A percentile compares a stretch with the other conserved stretches of the same genome.
Evolutionary conservation across 2,329 filamentous ascomycete genomes (phyloP).

Genomic region (Sarocladium brachiariae): DNA sequence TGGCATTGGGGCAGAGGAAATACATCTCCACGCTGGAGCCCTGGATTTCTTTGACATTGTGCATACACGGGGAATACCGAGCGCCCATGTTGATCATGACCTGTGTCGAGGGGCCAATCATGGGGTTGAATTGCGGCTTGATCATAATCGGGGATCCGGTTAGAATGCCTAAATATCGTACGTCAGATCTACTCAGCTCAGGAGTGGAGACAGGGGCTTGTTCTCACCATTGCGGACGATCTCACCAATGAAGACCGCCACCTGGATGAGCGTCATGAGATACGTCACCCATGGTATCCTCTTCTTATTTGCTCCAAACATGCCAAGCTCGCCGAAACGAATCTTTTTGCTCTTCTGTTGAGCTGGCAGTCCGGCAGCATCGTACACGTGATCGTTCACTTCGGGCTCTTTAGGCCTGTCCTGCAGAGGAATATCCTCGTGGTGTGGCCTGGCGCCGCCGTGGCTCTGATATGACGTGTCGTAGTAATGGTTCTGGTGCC

Average conservation of each 20-base stretch:
- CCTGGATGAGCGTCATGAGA: constrained; percentile 66
- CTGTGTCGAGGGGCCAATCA: constrained; percentile 90
- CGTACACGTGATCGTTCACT: constrained; percentile 55
- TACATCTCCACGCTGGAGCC: constrained; percentile 36
- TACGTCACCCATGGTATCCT: constrained; percentile 77
- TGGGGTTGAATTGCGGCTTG: constrained; percentile 84
- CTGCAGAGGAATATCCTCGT: constrained; percentile 51
- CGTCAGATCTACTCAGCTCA: constrained; percentile 9
- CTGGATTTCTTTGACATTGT: constrained; percentile 63
- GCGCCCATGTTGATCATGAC: constrained; percentile 97
- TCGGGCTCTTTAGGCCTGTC: constrained; percentile 40
- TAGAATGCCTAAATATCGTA: constrained; percentile 50
- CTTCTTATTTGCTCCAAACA: constrained; percentile 49
- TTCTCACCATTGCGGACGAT: constrained; percentile 72
- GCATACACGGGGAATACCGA: constrained; percentile 91
- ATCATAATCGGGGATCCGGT: constrained; percentile 75
- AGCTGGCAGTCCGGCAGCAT: constrained; percentile 32
- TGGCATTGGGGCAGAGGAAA: constrained; percentile 81
- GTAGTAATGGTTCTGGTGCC: constrained; percentile 14
- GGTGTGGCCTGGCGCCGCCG: not conserved
- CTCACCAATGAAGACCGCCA: constrained; percentile 83
- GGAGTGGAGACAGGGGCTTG: constrained; percentile 2
- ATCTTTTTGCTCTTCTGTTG: constrained; percentile 38
- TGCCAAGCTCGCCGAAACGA: constrained; percentile 52
- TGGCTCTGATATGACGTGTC: constrained; percentile 2